These are phyloP conservation scores for Helianthus tuberosus DNA, from an alignment of 129 eudicot genomes.

Conservation along the genomic window DNA sequence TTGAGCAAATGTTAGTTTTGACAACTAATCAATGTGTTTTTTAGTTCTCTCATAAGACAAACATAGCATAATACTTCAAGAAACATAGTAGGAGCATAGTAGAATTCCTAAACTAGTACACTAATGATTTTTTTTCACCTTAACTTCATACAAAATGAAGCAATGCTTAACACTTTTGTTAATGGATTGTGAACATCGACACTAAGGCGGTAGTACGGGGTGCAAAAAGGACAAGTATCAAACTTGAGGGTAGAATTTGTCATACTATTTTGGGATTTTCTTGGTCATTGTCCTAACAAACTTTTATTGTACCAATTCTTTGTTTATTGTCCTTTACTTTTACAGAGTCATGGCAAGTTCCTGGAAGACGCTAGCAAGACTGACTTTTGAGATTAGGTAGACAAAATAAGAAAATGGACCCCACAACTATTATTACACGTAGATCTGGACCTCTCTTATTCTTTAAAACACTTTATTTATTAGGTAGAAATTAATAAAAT, in stretches of 20 bases:
- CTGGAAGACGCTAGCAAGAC: not conserved
- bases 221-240: not conserved
- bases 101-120: too few species aligned
- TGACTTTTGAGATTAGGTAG: not conserved
- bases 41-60: too few species aligned
- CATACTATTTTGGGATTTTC: not conserved
- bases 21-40: too few species aligned
- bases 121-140: too few species aligned
- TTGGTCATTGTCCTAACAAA: not conserved
- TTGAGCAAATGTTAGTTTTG: too few species aligned
- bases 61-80: too few species aligned
- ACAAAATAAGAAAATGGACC: not conserved
- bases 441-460: not conserved
- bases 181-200: not conserved
- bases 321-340: not conserved
- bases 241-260: not conserved
- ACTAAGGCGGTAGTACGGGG: not conserved
- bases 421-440: not conserved
- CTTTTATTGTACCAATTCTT: not conserved
- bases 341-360: slow-evolving; percentile 7
- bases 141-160: not conserved
- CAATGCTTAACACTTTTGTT: not conserved
- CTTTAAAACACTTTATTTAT: not conserved
- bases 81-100: too few species aligned
- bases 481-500: too few species aligned